Conservation (phyloP, 257 asterid species). For the Coffea eugenioides region DNA sequence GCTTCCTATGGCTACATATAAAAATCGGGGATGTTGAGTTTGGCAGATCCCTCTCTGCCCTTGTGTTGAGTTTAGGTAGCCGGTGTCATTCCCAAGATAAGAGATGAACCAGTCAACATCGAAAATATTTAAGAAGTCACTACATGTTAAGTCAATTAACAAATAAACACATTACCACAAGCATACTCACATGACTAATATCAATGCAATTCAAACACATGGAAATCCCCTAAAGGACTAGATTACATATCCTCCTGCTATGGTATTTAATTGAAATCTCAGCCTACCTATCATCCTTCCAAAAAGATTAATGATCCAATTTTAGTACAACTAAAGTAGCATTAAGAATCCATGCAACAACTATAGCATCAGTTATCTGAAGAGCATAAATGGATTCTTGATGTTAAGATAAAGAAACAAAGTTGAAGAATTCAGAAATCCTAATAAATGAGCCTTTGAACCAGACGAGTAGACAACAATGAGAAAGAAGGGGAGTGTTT, state of each 20-base stretch:
- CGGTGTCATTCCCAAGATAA: slow-evolving; percentile 85
- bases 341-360: slow-evolving; percentile 89
- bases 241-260: not conserved
- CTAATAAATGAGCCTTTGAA: slow-evolving; percentile 1
- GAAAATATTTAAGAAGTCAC: slow-evolving; percentile 85
- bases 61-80: too few species aligned
- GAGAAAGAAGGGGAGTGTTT: too few species aligned
- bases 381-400: slow-evolving; percentile 25
- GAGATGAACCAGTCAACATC: slow-evolving; percentile 96
- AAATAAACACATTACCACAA: slow-evolving; percentile 12
- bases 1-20: too few species aligned
- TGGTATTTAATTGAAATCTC: slow-evolving; percentile 17
- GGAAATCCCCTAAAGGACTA: not conserved
- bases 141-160: slow-evolving; percentile 43
- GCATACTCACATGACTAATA: not conserved
- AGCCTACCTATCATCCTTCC: slow-evolving; percentile 96
- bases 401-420: slow-evolving; percentile 19
- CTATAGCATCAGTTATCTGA: slow-evolving; percentile 99
- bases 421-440: slow-evolving; percentile 16
- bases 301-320: slow-evolving; percentile 90
- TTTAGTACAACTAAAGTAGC: slow-evolving; percentile 96
- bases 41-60: too few species aligned
- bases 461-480: slow-evolving; percentile 13
- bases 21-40: too few species aligned
- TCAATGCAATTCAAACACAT: not conserved